phyloP scores from a whole-genome alignment of 441 rosid species.

The Euphorbia corollata region DNA sequence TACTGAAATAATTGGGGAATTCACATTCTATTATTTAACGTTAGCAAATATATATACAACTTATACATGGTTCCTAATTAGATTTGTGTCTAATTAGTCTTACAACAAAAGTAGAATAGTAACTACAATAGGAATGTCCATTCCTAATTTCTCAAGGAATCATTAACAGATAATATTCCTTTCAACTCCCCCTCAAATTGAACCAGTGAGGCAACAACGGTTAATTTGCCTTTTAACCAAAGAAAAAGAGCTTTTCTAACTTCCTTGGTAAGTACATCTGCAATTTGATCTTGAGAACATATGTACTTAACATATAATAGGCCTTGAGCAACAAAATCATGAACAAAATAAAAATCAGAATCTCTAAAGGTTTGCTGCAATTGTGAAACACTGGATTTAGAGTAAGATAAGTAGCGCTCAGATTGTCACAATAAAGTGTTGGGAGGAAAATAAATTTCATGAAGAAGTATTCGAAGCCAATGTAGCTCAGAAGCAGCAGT shows the following conservation, averaged over 20 bases:
- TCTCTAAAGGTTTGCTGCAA: not conserved
- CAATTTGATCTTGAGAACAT: not conserved
- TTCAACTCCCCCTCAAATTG: not conserved
- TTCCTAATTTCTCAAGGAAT: no score
- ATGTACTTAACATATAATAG: not conserved
- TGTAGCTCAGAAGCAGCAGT: not conserved
- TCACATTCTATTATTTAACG: no score
- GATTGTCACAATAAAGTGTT: not conserved
- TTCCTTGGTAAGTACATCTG: not conserved
- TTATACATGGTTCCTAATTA: no score
- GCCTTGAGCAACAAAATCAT: not conserved
- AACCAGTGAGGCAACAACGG: not conserved
- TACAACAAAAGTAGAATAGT: no score
- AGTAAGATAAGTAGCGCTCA: not conserved
- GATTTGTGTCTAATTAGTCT: no score
- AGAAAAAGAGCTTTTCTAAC: not conserved
- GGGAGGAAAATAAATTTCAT: not conserved
- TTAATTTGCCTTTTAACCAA: not conserved
- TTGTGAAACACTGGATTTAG: not conserved
- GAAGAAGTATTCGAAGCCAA: not conserved
- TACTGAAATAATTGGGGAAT: no score
- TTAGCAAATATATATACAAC: no score
- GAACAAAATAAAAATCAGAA: not conserved
- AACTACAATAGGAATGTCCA: no score
- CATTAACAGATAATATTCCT: not conserved